Conservation (phyloP, 192 early-diverging fungal genomes). For the Backusella liffmaniae region DNA sequence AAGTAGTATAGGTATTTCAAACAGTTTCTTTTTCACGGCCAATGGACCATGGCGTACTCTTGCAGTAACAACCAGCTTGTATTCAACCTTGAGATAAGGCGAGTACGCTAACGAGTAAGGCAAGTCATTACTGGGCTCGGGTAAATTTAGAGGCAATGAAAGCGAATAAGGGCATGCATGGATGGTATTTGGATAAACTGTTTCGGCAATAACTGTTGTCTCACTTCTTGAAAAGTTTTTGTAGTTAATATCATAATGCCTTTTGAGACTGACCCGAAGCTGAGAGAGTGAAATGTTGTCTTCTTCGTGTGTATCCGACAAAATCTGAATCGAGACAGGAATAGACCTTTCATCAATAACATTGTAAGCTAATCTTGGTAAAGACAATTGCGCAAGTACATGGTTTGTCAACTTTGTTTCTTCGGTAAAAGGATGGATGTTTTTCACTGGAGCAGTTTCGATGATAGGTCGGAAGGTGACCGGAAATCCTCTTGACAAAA, state of each 20-base stretch:
- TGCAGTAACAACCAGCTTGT: background rate
- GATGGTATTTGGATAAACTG: background rate
- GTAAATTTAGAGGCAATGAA: background rate
- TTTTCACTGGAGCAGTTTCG: background rate
- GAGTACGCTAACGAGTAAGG: conserved; percentile 2
- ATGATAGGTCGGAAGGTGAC: conserved; percentile 3
- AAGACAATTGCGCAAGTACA: background rate
- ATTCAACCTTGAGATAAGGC: background rate
- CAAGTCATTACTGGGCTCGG: background rate
- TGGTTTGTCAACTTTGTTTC: background rate
- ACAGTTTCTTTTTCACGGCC: background rate
- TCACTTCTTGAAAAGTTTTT: background rate
- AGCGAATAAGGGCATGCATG: background rate
- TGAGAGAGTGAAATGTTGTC: background rate
- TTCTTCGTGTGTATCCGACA: background rate
- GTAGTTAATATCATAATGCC: background rate
- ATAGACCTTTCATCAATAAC: background rate
- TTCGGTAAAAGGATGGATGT: background rate
- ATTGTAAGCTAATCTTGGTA: conserved; percentile 10
- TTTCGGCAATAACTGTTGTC: background rate
- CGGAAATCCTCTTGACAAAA: background rate
- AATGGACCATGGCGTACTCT: conserved; percentile 8
- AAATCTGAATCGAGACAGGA: background rate
- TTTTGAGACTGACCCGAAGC: background rate
- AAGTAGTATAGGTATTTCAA: conserved; percentile 9